Base-by-base conservation (phyloP, 2,329 filamentous ascomycete species). In the Pseudogymnoascus sp. region DNA sequence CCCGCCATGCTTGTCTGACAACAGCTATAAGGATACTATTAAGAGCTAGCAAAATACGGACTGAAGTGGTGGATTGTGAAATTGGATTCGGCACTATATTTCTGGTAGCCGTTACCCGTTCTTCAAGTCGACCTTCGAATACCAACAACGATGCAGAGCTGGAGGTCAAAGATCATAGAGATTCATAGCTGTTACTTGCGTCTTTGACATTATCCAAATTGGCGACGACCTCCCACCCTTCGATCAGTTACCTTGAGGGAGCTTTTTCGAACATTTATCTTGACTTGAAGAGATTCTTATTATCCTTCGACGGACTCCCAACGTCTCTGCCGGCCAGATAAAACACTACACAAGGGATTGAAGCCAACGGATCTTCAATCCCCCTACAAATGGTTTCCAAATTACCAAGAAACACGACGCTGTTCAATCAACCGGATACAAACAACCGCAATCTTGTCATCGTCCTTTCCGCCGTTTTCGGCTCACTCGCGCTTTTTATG, bases 361-460 rank as follows among this genome's bases (percentile, higher is more conserved):
- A 30, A 52, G 42, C 42, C 42, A 49, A 28, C 42, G 42, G 42
- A 52, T 52, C 42, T 52, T 52, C 42, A 52, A 52, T 52, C 42
- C 42, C 42, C 42, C 14, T 52, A 28, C 42, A 25, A 52, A 52
- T 52, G 42, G 42, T 52, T 28, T 52, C 42, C 23, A 52, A 52
- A 52, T 52, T 16, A n/a, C 42, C 42, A 9, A 52, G 42, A 52
- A 30, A 16, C 23, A 30, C 42, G 23, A 52, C 42, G 23, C 42
- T 52, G 8, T 52, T 52, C 42, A 52, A 30, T 5, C 5, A 28
- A 52, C 42, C 42, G 7, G n/a, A 25, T 5, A 14, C 28, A 4
- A 52, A 52, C 7, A 28, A 4, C 14, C 42, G 42, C 23, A 52
- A 52, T 28, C 42, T 52, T 5, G 42, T 52, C 42, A 52, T 52